Base-by-base conservation (phyloP, 139 green algal genomes). In the Chlorella vulgaris region DNA sequence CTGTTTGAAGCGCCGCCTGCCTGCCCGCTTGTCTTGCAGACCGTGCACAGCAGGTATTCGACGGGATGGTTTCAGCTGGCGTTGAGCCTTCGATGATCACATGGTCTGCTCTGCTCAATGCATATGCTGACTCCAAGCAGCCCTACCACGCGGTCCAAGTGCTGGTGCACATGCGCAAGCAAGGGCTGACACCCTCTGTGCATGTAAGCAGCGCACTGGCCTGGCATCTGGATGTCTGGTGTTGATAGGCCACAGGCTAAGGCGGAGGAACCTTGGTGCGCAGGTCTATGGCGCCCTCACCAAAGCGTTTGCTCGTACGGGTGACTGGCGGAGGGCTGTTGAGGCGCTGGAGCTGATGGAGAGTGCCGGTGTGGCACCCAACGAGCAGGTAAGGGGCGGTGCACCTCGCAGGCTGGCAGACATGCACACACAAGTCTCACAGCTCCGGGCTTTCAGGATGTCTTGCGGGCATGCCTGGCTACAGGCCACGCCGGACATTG, bases 81-180 rank as follows among this genome's bases (percentile, higher is more conserved):
- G 4, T 84, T 10, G 35, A 43, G 28, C 83, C 83, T 1, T 43
- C 40, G 3, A 26, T 66, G 35, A 28, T 43, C 39, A 84, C 76
- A 38, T 84, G 60, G 63, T 42, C n/a, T 43, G 67, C 68, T 0
- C 51, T 87, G 53, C 66, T 87, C 47, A 81, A 84, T 39, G 83
- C 76, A 1, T 87, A 87, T 39, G 76, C 83, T 10, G 83, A 87
- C 8, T 78, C 71, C 6, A 67, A 35, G 50, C 71, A 78, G 50
- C 71, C 71, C 22, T 18, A n/a, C 3, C 33, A 50, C 7, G 71
- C 71, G 22, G 55, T 78, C 24, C 33, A 67, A 35, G 26, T 50
- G 21, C 71, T 78, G 51, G 33, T 26, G 50, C 6, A 1, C n/a
- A 78, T 78, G 71, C 71, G 71, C 13, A 29, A 6, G 26, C 33